Percentiles rank a stretch among this genome's conserved stretches.
Conservation (phyloP, 345 rosid species). For the Aegle marmelos region DNA sequence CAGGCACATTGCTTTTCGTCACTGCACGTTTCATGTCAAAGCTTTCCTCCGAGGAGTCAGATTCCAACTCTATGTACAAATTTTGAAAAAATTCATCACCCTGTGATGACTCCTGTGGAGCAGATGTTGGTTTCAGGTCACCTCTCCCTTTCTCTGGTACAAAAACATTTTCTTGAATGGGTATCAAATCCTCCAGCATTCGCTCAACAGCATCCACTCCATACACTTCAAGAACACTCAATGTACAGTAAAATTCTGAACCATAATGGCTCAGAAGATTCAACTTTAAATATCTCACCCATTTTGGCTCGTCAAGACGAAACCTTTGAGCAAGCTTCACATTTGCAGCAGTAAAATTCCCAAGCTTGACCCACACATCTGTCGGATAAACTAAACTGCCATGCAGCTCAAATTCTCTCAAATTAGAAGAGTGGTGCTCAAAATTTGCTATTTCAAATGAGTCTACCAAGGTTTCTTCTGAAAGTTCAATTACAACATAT, state of each 20-base stretch:
- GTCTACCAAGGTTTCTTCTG: constrained; percentile 90
- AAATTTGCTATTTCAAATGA: constrained; percentile 82
- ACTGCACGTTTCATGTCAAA: constrained; percentile 34
- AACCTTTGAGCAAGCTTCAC: constrained; percentile 73
- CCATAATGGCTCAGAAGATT: constrained; percentile 77
- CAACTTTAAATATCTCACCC: constrained; percentile 85
- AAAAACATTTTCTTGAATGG: constrained; percentile 48
- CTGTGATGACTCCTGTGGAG: constrained; percentile 31
- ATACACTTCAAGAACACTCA: constrained; percentile 74
- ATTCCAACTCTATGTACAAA: constrained; percentile 29
- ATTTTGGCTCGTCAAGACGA: constrained; percentile 64
- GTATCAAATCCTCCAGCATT: constrained; percentile 91
- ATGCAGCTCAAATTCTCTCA: constrained; percentile 77
- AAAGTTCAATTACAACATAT: constrained; percentile 79
- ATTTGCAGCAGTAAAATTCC: constrained; percentile 83
- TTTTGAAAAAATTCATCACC: constrained; percentile 35
- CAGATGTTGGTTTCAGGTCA: constrained; percentile 35
- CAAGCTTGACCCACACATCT: constrained; percentile 75
- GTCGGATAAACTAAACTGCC: constrained; percentile 92
- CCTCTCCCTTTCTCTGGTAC: constrained; percentile 37
- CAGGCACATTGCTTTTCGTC: constrained; percentile 32
- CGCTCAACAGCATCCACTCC: constrained; percentile 97
- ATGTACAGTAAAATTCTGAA: constrained; percentile 90
- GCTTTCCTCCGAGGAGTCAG: constrained; percentile 32
- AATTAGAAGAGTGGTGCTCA: constrained; percentile 89